phyloP scores from a whole-genome alignment of 768 basidiomycete genomes.

The Macrolepiota albuminosa region DNA sequence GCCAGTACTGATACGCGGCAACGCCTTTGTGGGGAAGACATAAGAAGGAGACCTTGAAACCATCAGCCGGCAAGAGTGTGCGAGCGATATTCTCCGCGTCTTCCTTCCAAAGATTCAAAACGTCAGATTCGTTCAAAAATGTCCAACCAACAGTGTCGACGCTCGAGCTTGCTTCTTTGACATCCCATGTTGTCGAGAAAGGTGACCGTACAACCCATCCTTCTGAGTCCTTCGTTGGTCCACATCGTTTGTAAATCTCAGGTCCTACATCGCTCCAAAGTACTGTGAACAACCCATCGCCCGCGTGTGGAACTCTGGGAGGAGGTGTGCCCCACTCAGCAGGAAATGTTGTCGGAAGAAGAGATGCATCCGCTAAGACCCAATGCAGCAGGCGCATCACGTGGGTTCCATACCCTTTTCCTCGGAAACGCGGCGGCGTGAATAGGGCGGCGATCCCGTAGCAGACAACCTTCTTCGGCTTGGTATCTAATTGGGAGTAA shows the following conservation, averaged over 20 bases:
- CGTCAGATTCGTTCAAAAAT: slow-evolving; percentile 34
- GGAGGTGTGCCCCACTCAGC: slow-evolving; percentile 44
- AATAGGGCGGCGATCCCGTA: slow-evolving; percentile 56
- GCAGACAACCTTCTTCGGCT: slow-evolving; percentile 29
- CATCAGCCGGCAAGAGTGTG: background rate
- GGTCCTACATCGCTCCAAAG: slow-evolving; percentile 51
- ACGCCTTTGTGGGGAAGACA: slow-evolving; percentile 45
- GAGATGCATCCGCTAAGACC: slow-evolving; percentile 34
- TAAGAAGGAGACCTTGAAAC: slow-evolving; percentile 21
- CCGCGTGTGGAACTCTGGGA: slow-evolving; percentile 23
- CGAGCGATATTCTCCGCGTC: slow-evolving; percentile 31
- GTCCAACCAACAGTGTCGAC: slow-evolving; percentile 17
- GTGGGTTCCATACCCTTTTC: slow-evolving; percentile 53
- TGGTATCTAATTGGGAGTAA: slow-evolving; percentile 11
- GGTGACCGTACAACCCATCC: slow-evolving; percentile 44
- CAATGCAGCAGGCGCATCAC: slow-evolving; percentile 66
- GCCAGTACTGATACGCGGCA: slow-evolving; percentile 35
- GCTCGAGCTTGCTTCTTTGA: slow-evolving; percentile 9
- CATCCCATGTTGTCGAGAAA: slow-evolving; percentile 36
- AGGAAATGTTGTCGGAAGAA: slow-evolving; percentile 22
- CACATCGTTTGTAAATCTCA: slow-evolving; percentile 39
- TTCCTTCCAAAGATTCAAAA: slow-evolving; percentile 32
- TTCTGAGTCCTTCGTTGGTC: slow-evolving; percentile 24
- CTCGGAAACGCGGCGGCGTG: slow-evolving; percentile 43
- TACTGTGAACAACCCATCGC: slow-evolving; percentile 40